Evolutionary conservation across 345 rosid genomes (phyloP), one percentile per base, ranked within the genome.

Genomic region (Eucalyptus urophylla): DNA sequence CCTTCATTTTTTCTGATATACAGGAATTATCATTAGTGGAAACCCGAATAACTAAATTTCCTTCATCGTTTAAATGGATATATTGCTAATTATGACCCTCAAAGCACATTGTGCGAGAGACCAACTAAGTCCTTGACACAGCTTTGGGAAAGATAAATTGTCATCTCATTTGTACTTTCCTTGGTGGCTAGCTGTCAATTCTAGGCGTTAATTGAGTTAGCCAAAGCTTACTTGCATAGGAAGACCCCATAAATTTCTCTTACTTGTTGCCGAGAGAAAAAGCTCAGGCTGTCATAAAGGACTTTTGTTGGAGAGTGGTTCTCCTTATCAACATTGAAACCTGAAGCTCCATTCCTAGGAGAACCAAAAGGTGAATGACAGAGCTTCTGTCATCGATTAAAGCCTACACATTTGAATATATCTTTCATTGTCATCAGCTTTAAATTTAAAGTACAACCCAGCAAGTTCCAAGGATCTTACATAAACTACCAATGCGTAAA

Each of bases 51-150:
- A 65, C 76, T 65, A n/a, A n/a, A n/a, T 7, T n/a, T 14, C 40
- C 40, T 14, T n/a, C 40, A 3, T n/a, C 40, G 4, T 62, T 13
- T 62, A 5, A 62, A 29, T 0, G 33, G 16, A 29, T 29, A 62
- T 27, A 60, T 27, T 1, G 16, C 69, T 11, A 12, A 13, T 62
- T 13, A 29, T 62, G 72, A 62, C 72, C 33, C 3, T 56, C 8
- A 27, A 27, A 60, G 19, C 33, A 29, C 17, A 29, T 14, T 62
- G 33, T 62, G 72, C n/a, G 6, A 29, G 72, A 29, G 72, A 14
- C 31, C 14, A 25, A 0, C 8, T 0, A 29, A 13, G 16, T 62
- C 69, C 69, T 29, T 1, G 1, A 62, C 2, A 62, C 8, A 1
- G 43, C 3, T 0, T 8, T 69, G 80, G 43, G 12, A 16, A 31